Percentiles rank a stretch among this genome's conserved stretches.
phyloP scores from a whole-genome alignment of 176 grass and related monocot species.

The Carex scoparia region DNA sequence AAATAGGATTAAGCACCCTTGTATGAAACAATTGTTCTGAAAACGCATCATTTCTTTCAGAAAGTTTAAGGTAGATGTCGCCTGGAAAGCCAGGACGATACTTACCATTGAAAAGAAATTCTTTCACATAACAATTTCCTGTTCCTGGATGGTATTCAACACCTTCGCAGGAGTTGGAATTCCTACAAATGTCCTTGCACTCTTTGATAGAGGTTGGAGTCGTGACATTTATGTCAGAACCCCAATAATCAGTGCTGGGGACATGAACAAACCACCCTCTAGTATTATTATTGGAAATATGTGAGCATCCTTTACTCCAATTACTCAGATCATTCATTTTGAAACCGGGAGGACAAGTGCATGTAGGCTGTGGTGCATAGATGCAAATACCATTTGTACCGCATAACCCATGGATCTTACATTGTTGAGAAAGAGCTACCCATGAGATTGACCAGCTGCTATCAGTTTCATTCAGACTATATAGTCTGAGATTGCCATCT shows the following conservation, averaged over 20 bases:
- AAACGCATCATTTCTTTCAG: background rate
- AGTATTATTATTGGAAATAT: background rate
- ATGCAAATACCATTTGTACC: slow-evolving; percentile 22
- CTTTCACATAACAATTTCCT: slow-evolving; percentile 22
- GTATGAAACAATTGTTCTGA: background rate
- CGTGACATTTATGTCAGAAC: background rate
- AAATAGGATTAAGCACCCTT: background rate
- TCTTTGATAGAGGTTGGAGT: background rate
- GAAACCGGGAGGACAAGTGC: slow-evolving; percentile 22
- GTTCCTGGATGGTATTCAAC: slow-evolving; percentile 2
- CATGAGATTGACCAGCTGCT: slow-evolving; percentile 20
- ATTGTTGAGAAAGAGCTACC: slow-evolving; percentile 14
- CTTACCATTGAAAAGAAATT: slow-evolving; percentile 20
- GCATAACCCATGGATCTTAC: slow-evolving; percentile 22
- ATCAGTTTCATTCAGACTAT: slow-evolving; percentile 20
- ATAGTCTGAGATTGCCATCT: slow-evolving; percentile 21
- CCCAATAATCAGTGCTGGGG: slow-evolving; percentile 16
- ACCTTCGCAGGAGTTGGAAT: background rate
- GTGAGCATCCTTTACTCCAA: slow-evolving; percentile 24
- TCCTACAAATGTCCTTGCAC: slow-evolving; percentile 6
- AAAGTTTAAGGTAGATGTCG: slow-evolving; percentile 13
- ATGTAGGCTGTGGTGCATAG: background rate
- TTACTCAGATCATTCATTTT: slow-evolving; percentile 3
- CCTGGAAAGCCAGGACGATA: slow-evolving; percentile 7
- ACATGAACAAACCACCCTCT: background rate